phyloP scores from a whole-genome alignment of 768 basidiomycete genomes.

The Omphalotus guepiniiformis region DNA sequence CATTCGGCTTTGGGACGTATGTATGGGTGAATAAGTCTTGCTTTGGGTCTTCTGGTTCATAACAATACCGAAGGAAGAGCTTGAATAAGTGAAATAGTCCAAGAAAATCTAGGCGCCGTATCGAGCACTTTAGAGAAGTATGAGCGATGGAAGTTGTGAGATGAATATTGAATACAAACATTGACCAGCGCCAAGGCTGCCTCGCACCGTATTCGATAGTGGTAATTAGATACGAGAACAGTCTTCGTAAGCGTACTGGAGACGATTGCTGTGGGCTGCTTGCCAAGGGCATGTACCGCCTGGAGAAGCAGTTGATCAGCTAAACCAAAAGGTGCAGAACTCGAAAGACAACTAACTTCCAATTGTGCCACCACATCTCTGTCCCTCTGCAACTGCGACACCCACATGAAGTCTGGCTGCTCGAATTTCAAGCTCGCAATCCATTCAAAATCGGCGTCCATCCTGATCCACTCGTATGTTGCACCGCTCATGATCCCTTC shows the following conservation, averaged over 20 bases:
- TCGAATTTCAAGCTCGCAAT: slow-evolving; percentile 89
- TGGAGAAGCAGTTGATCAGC: slow-evolving; percentile 24
- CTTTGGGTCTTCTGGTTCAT: slow-evolving; percentile 77
- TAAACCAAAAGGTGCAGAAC: background rate
- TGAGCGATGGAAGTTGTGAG: slow-evolving; percentile 9
- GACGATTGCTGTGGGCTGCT: slow-evolving; percentile 77
- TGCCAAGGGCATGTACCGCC: slow-evolving; percentile 88
- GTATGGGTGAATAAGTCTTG: slow-evolving; percentile 84
- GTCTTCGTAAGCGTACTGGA: slow-evolving; percentile 92
- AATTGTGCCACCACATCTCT: slow-evolving; percentile 96
- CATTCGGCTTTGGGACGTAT: slow-evolving; percentile 93
- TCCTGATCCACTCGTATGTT: slow-evolving; percentile 98
- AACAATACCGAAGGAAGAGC: slow-evolving; percentile 86
- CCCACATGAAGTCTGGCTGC: slow-evolving; percentile 99
- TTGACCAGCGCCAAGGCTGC: slow-evolving; percentile 81
- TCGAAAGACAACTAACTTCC: slow-evolving; percentile 57
- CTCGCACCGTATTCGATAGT: slow-evolving; percentile 93
- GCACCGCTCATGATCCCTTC: slow-evolving; percentile 91
- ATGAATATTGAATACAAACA: slow-evolving; percentile 36
- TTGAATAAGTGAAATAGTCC: slow-evolving; percentile 96
- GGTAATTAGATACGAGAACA: slow-evolving; percentile 92
- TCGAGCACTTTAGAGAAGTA: slow-evolving; percentile 66
- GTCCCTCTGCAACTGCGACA: slow-evolving; percentile 91
- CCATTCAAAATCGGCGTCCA: slow-evolving; percentile 99
- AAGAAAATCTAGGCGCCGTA: slow-evolving; percentile 75